Conservation (phyloP, 495 filamentous ascomycete species). For the Aspergillus diversus region DNA sequence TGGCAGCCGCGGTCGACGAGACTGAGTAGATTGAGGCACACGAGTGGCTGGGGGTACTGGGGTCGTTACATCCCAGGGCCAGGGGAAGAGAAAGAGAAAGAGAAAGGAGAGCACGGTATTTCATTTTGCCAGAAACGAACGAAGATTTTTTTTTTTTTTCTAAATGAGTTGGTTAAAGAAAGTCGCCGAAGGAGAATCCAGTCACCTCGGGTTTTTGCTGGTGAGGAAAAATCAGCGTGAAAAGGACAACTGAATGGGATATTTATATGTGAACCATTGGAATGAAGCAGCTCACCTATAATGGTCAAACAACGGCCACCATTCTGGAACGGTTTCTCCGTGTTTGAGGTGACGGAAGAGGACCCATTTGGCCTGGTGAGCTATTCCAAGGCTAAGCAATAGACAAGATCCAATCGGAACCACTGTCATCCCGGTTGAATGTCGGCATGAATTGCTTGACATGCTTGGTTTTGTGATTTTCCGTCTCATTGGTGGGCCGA, state of each 20-base stretch:
- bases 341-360: background rate
- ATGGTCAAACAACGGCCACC: background rate
- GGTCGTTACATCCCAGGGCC: slow-evolving; percentile 34
- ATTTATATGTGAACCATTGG: background rate
- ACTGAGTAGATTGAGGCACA: slow-evolving; percentile 37
- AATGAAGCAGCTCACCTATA: background rate
- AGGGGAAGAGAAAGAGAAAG: slow-evolving; percentile 31
- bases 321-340: background rate
- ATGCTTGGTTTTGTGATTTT: background rate
- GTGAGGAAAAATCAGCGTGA: background rate
- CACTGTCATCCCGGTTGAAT: background rate
- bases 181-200: background rate
- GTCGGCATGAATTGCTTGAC: background rate
- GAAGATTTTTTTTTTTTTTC: background rate
- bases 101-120: slow-evolving; percentile 39
- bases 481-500: background rate
- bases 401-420: background rate
- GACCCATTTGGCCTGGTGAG: background rate
- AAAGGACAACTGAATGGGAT: background rate
- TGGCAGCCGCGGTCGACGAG: slow-evolving; percentile 29
- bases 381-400: background rate
- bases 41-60: slow-evolving; percentile 25
- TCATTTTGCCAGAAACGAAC: slow-evolving; percentile 19
- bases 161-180: no score
- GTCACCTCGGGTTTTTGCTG: background rate